These are phyloP conservation scores for Scutellaria minor DNA, from an alignment of 257 asterid genomes.

Conservation along the genomic window DNA sequence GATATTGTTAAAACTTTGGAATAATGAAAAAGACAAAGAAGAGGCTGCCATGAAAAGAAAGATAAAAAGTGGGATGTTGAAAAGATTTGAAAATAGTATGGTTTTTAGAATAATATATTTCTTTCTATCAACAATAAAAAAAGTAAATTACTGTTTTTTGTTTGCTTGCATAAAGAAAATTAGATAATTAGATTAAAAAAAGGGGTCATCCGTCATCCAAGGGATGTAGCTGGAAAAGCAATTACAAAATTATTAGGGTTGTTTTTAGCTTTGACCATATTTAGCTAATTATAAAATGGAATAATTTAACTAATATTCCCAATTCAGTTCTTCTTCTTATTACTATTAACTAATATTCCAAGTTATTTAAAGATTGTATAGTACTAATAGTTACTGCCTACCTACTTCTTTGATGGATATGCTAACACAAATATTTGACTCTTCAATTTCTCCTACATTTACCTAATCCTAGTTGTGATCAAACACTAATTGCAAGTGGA, in stretches of 20 bases:
- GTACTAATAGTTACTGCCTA: not conserved
- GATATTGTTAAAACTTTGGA: no score
- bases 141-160: constrained; percentile 13
- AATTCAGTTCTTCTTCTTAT: no score
- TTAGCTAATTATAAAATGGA: no score
- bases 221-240: constrained; percentile 20
- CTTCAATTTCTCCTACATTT: not conserved
- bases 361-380: not conserved
- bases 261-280: not conserved
- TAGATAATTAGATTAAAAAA: constrained; percentile 25
- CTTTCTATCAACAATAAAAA: not conserved
- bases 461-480: constrained; percentile 1
- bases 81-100: not conserved
- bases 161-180: constrained; percentile 7
- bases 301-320: no score
- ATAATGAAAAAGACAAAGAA: constrained; percentile 20
- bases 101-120: not conserved
- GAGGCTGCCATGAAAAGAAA: constrained; percentile 28
- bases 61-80: not conserved
- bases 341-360: not conserved
- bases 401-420: constrained; percentile 20
- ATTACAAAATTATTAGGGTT: constrained; percentile 19
- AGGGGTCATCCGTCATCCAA: not conserved
- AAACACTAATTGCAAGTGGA: constrained; percentile 24
- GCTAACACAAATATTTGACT: not conserved